phyloP scores from a whole-genome alignment of 2,329 filamentous ascomycete genomes.

The Shiraia sp. region DNA sequence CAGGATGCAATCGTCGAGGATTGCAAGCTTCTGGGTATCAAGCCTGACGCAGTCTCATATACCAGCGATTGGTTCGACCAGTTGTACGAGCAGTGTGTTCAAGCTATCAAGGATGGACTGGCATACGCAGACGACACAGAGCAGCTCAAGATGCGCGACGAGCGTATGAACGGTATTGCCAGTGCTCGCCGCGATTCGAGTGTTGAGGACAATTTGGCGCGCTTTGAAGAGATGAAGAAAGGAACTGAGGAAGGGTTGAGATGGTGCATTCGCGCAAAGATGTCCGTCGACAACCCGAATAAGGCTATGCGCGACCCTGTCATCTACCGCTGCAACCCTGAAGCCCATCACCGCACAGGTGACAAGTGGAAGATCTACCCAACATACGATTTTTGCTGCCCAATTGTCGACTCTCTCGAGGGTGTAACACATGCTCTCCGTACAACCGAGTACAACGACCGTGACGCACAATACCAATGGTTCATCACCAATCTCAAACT shows the following conservation, averaged over 20 bases:
- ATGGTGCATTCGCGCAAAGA: conserved; percentile 94
- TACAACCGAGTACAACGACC: conserved; percentile 85
- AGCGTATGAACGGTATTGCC: conserved; percentile 82
- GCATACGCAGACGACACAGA: conserved; percentile 96
- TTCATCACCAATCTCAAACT: conserved; percentile 75
- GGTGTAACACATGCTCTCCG: conserved; percentile 82
- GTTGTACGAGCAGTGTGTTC: conserved; percentile 82
- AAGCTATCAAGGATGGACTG: conserved; percentile 82
- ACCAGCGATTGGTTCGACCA: conserved; percentile 96
- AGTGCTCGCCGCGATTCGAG: conserved; percentile 78
- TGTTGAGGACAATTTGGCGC: conserved; percentile 81
- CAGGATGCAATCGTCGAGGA: conserved; percentile 94
- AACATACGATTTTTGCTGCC: conserved; percentile 85
- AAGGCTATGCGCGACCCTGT: conserved; percentile 96
- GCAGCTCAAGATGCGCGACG: conserved; percentile 81
- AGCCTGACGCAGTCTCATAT: conserved; percentile 82
- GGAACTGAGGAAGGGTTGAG: conserved; percentile 76
- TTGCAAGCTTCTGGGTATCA: conserved; percentile 86
- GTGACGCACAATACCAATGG: conserved; percentile 86
- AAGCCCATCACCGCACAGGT: conserved; percentile 76
- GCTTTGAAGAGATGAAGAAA: conserved; percentile 92
- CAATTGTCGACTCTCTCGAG: conserved; percentile 78
- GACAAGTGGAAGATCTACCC: conserved; percentile 83
- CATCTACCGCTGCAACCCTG: conserved; percentile 89
- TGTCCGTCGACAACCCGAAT: conserved; percentile 89